Conservation (phyloP, 2,329 filamentous ascomycete genomes). For the Xylariaceae sp. region DNA sequence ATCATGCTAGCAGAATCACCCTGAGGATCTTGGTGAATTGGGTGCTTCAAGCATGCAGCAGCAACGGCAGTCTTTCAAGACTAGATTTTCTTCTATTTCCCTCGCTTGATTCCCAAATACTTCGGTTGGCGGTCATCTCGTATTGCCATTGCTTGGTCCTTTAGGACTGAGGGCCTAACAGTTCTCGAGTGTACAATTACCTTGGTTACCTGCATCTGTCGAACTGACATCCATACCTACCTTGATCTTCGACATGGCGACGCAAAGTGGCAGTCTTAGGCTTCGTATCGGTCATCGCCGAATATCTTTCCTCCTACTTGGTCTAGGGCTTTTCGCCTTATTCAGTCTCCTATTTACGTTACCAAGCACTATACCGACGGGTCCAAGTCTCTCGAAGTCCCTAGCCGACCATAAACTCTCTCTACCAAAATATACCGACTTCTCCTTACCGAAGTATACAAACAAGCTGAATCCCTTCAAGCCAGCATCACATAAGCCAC, state of each 20-base stretch:
- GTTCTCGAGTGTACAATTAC: neutral
- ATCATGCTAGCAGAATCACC: slow-evolving; percentile 1
- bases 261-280: slow-evolving; percentile 54
- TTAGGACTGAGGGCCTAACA: neutral
- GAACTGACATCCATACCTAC: too few relatives aligned
- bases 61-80: neutral
- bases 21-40: slow-evolving; percentile 2
- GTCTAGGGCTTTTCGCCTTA: slow-evolving; percentile 59
- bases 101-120: slow-evolving; percentile 5
- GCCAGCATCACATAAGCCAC: slow-evolving; percentile 72
- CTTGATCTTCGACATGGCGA: slow-evolving; percentile 48
- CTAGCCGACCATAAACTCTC: slow-evolving; percentile 56
- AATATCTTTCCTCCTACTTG: slow-evolving; percentile 57
- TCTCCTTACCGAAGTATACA: slow-evolving; percentile 56
- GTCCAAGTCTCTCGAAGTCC: slow-evolving; percentile 55
- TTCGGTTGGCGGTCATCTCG: slow-evolving; percentile 1
- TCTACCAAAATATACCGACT: slow-evolving; percentile 52
- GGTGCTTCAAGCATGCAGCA: slow-evolving; percentile 6
- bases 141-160: neutral
- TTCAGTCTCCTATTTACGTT: slow-evolving; percentile 60
- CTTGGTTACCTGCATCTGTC: neutral
- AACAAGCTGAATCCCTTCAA: slow-evolving; percentile 68
- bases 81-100: slow-evolving; percentile 8
- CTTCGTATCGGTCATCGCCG: slow-evolving; percentile 59
- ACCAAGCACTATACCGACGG: slow-evolving; percentile 53